Evolutionary conservation across 768 basidiomycete genomes (phyloP).

Genomic region (Lactarius psammicola): DNA sequence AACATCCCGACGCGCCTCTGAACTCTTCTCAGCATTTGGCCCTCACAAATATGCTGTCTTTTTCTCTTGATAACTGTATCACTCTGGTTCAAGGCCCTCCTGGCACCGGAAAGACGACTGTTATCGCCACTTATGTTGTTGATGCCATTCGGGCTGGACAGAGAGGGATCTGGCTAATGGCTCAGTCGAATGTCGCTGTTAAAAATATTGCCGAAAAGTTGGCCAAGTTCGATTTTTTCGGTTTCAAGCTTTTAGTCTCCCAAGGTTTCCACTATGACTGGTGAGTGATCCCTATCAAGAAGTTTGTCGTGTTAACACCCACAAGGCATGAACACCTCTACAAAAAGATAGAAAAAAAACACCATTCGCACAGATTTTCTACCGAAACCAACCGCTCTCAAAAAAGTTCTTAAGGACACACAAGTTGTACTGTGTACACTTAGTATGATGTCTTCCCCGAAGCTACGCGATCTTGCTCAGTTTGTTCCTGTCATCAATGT

Average conservation of each 20-base stretch:
- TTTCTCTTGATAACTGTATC: slow-evolving; percentile 39
- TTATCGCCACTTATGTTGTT: slow-evolving; percentile 37
- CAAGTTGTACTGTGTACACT: slow-evolving; percentile 74
- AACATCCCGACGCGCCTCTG: slow-evolving; percentile 34
- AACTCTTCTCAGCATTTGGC: slow-evolving; percentile 43
- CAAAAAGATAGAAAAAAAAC: slow-evolving; percentile 43
- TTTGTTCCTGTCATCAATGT: slow-evolving; percentile 34
- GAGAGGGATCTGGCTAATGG: slow-evolving; percentile 69
- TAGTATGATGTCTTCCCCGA: slow-evolving; percentile 61
- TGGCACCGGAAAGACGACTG: slow-evolving; percentile 36
- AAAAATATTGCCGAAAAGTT: slow-evolving; percentile 88
- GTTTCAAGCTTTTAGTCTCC: slow-evolving; percentile 71
- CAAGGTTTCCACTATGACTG: slow-evolving; percentile 63
- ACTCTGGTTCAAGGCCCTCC: slow-evolving; percentile 38
- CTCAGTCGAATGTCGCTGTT: slow-evolving; percentile 85
- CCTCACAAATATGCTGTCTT: slow-evolving; percentile 40
- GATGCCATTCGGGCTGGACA: slow-evolving; percentile 33
- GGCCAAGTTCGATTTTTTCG: slow-evolving; percentile 46
- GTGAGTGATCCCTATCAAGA: slow-evolving; percentile 41
- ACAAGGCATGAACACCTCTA: slow-evolving; percentile 83
- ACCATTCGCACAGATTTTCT: slow-evolving; percentile 51
- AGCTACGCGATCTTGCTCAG: slow-evolving; percentile 28
- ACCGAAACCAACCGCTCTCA: slow-evolving; percentile 25
- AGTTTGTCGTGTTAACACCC: slow-evolving; percentile 10
- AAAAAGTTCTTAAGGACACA: slow-evolving; percentile 40